A percentile compares a stretch with the other conserved stretches of the same genome.
Conservation (phyloP, 2,329 filamentous ascomycete species). For the Trichoderma polysporum region DNA sequence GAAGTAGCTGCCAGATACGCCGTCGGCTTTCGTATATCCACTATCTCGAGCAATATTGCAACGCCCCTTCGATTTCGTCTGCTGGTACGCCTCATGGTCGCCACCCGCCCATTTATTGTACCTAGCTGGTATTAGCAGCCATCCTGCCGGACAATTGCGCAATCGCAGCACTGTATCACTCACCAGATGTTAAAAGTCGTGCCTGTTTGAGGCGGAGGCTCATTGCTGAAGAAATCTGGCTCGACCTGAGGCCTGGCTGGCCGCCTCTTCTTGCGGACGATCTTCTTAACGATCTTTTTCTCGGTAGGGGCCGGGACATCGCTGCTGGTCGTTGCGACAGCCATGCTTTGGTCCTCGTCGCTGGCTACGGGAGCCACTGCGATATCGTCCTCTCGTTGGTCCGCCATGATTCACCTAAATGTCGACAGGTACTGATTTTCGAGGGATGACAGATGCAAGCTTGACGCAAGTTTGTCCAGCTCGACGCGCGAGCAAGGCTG, state of each 20-base stretch:
- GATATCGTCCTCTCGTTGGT: constrained; percentile 30
- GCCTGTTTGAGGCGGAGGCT: constrained; percentile 87
- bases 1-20: constrained; percentile 78
- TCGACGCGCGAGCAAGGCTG: constrained; percentile 28
- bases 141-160: neutral
- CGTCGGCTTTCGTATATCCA: constrained; percentile 77
- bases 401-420: constrained; percentile 33
- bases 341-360: constrained; percentile 34
- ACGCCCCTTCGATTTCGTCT: constrained; percentile 80
- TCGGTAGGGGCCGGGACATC: constrained; percentile 49
- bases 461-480: neutral
- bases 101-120: constrained; percentile 98
- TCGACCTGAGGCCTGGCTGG: constrained; percentile 92
- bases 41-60: constrained; percentile 82
- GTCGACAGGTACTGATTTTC: neutral
- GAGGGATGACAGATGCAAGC: neutral
- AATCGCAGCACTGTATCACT: neutral
- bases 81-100: constrained; percentile 88
- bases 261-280: constrained; percentile 85
- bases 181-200: constrained; percentile 79
- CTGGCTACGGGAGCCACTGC: constrained; percentile 28
- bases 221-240: constrained; percentile 74
- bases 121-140: constrained; percentile 58
- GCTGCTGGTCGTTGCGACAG: constrained; percentile 39
- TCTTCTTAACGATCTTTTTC: constrained; percentile 75